Evolutionary conservation across 2,329 filamentous ascomycete genomes (phyloP), one percentile per base, ranked within the genome.

Genomic region (Penicillium psychrosexuale): DNA sequence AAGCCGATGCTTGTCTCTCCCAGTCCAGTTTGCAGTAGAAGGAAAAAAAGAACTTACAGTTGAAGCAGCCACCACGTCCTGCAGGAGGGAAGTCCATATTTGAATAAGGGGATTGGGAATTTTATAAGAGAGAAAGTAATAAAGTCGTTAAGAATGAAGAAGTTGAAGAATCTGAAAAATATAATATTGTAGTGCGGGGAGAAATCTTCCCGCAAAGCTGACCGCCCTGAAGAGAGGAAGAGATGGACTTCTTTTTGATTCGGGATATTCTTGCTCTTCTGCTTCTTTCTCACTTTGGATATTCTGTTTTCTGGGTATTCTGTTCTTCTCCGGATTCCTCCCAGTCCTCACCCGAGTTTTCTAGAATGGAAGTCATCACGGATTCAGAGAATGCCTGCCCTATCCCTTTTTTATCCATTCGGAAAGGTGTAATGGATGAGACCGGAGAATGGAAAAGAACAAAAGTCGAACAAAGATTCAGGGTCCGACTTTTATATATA

Each of bases 41-140:
- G 13, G 48, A 53, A 45, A 47, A 34, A 45, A 53, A 30, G 30
- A 62, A 80, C 79, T 75, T 68, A 82, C 81, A 84, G 73, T 83
- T 84, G 73, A 82, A 84, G 75, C 81, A 84, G 65, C 78, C 80
- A 71, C 80, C 79, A 63, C 74, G 74, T 64, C 75, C 76, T 60
- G 72, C 62, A 63, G 75, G 47, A n/a, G 47, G 75, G 64, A 73
- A 78, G 63, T 82, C 79, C 80, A 82, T 82, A 63, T 60, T 73
- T 73, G 64, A 51, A 42, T 43, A 34, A 34, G 12, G n/a, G 42
- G 30, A 24, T 24, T 24, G 17, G 17, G 5, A 5, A 19, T 55
- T 46, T 7, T 12, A 39, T 38, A 47, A 36, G 36, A 47, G 55
- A 47, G 30, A 47, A 12, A 51, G 46, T 46, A 44, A 8, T 28